A percentile compares a stretch with the other conserved stretches of the same genome.
Evolutionary conservation across 2,329 filamentous ascomycete species (phyloP).

Genomic region (Westerdykella aurantiaca): DNA sequence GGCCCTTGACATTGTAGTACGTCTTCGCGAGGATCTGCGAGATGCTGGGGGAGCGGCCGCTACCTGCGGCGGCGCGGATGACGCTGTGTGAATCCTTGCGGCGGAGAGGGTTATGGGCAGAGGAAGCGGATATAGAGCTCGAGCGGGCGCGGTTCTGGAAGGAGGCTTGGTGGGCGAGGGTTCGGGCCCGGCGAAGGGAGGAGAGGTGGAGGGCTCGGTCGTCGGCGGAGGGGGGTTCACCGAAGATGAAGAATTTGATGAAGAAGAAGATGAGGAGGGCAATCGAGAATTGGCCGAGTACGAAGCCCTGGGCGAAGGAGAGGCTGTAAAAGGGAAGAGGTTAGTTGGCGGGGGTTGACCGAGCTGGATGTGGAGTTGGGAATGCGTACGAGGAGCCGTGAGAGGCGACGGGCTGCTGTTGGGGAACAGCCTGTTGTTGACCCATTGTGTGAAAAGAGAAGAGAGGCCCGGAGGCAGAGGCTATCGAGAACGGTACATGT

Average conservation of each 20-base stretch:
- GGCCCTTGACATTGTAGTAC: slow-evolving; percentile 86
- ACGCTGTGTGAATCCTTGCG: slow-evolving; percentile 36
- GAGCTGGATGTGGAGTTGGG: background rate
- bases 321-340: slow-evolving; percentile 39
- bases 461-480: background rate
- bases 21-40: slow-evolving; percentile 92
- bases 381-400: slow-evolving; percentile 17
- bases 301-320: slow-evolving; percentile 88
- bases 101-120: slow-evolving; percentile 15
- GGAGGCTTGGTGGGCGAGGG: slow-evolving; percentile 57
- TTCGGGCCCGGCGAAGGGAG: slow-evolving; percentile 66
- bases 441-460: background rate
- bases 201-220: slow-evolving; percentile 70
- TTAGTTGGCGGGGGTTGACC: slow-evolving; percentile 18
- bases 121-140: slow-evolving; percentile 23
- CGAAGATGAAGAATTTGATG: slow-evolving; percentile 99
- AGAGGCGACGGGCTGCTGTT: slow-evolving; percentile 10
- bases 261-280: slow-evolving; percentile 87
- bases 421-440: background rate
- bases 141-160: slow-evolving; percentile 27
- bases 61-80: slow-evolving; percentile 42
- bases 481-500: slow-evolving; percentile 1
- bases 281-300: slow-evolving; percentile 88
- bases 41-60: slow-evolving; percentile 67
- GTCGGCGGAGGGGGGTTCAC: slow-evolving; percentile 80